These are phyloP conservation scores for Macadamia integrifolia DNA, from an alignment of 164 flowering plant species.

Conservation along the genomic window DNA sequence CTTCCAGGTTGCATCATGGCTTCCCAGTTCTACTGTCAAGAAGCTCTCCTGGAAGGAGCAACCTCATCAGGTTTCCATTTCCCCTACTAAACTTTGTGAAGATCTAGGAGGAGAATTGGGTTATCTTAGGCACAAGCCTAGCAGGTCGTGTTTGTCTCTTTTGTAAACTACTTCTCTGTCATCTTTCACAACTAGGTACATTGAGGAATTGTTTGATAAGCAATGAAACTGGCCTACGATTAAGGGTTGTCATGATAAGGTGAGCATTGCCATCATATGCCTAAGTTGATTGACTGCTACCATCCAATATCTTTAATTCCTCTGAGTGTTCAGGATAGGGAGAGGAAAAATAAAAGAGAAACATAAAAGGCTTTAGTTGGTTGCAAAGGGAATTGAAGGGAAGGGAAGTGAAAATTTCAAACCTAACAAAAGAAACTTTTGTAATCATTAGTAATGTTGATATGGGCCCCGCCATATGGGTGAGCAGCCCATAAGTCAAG, in stretches of 20 bases:
- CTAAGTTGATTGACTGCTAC: not conserved
- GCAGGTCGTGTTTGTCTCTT: conserved; percentile 34
- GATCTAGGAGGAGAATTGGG: conserved; percentile 21
- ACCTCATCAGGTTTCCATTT: conserved; percentile 17
- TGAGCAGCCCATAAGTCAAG: no score
- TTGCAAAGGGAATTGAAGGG: no score
- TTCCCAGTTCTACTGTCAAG: conserved; percentile 36
- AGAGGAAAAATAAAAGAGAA: not conserved
- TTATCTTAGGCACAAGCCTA: conserved; percentile 28
- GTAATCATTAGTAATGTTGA: no score
- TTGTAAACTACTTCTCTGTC: not conserved
- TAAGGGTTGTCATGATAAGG: not conserved
- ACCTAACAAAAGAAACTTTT: no score
- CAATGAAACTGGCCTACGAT: no score
- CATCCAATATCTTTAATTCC: not conserved
- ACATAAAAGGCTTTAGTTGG: no score
- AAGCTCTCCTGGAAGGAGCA: conserved; percentile 27
- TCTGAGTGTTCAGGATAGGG: no score
- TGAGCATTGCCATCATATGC: not conserved
- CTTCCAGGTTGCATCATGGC: conserved; percentile 53
- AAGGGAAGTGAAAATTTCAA: no score
- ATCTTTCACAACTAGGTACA: not conserved
- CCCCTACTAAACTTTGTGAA: conserved; percentile 27
- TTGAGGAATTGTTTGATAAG: not conserved
- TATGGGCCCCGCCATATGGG: no score